Conservation (phyloP, 805 yeast genomes). For the Brettanomyces nanus region DNA sequence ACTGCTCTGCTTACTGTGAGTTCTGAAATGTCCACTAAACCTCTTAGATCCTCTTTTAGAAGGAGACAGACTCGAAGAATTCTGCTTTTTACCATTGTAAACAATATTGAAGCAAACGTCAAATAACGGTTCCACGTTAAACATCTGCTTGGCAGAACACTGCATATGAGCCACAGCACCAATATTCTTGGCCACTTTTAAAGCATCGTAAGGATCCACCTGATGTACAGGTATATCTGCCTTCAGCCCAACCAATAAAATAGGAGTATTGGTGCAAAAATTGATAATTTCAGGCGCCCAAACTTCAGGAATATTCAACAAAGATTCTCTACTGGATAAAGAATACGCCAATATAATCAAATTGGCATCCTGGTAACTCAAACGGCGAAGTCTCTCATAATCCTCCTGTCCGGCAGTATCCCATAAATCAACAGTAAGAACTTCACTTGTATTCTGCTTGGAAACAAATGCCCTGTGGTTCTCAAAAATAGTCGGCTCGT, state of each 20-base stretch:
- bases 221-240: slow-evolving; percentile 45
- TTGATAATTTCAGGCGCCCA: slow-evolving; percentile 87
- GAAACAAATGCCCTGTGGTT: slow-evolving; percentile 89
- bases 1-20: slow-evolving; percentile 13
- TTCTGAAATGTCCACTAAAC: slow-evolving; percentile 14
- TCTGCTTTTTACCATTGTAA: slow-evolving; percentile 14
- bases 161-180: slow-evolving; percentile 69
- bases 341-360: slow-evolving; percentile 70
- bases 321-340: slow-evolving; percentile 50
- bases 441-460: slow-evolving; percentile 82
- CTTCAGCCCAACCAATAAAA: slow-evolving; percentile 76
- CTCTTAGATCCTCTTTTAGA: slow-evolving; percentile 2
- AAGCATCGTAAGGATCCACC: slow-evolving; percentile 20
- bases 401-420: slow-evolving; percentile 96
- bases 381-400: slow-evolving; percentile 79
- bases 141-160: slow-evolving; percentile 69
- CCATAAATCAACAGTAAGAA: slow-evolving; percentile 82
- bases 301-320: slow-evolving; percentile 65
- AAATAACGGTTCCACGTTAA: slow-evolving; percentile 62
- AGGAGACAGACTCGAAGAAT: slow-evolving; percentile 12
- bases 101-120: slow-evolving; percentile 36
- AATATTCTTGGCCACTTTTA: slow-evolving; percentile 30
- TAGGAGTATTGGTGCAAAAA: slow-evolving; percentile 75
- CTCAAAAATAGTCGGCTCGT: slow-evolving; percentile 96
- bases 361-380: slow-evolving; percentile 80